phyloP scores from a whole-genome alignment of 345 rosid species.

The Gossypium rotundifolium region DNA sequence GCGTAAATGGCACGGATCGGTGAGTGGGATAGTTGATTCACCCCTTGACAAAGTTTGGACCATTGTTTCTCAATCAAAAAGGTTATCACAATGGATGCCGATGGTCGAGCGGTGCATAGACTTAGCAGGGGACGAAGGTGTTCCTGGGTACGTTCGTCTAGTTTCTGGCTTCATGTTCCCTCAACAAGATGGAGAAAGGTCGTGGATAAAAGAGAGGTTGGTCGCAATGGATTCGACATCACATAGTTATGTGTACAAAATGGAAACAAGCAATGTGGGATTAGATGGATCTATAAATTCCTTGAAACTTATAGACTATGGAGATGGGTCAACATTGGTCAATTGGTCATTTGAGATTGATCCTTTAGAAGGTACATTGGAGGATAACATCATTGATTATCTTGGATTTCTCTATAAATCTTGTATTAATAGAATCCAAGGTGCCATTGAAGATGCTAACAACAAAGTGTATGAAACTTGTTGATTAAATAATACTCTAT shows the following conservation, averaged over 20 bases:
- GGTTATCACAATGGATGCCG: conserved; percentile 49
- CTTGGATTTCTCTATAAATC: conserved; percentile 50
- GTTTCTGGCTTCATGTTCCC: conserved; percentile 62
- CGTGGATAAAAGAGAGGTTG: conserved; percentile 56
- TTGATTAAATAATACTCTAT: too few relatives aligned
- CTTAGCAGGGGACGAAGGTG: conserved; percentile 38
- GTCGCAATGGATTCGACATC: conserved; percentile 33
- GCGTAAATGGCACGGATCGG: conserved; percentile 41
- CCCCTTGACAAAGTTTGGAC: conserved; percentile 40
- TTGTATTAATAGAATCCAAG: conserved; percentile 37
- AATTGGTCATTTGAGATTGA: conserved; percentile 41
- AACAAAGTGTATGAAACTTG: too few relatives aligned
- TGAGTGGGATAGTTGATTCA: conserved; percentile 38
- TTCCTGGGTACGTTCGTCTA: conserved; percentile 36
- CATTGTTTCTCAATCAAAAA: conserved; percentile 40
- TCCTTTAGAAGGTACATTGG: conserved; percentile 33
- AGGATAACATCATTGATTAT: conserved; percentile 37
- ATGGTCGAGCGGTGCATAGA: conserved; percentile 51
- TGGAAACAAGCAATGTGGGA: conserved; percentile 51
- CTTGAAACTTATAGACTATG: conserved; percentile 36
- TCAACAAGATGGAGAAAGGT: conserved; percentile 45
- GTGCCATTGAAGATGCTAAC: conserved; percentile 23
- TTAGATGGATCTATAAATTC: conserved; percentile 42
- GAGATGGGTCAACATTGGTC: conserved; percentile 30
- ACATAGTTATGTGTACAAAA: conserved; percentile 30